Base-by-base conservation (phyloP, 495 filamentous ascomycete genomes). In the Cercophora sp. region DNA sequence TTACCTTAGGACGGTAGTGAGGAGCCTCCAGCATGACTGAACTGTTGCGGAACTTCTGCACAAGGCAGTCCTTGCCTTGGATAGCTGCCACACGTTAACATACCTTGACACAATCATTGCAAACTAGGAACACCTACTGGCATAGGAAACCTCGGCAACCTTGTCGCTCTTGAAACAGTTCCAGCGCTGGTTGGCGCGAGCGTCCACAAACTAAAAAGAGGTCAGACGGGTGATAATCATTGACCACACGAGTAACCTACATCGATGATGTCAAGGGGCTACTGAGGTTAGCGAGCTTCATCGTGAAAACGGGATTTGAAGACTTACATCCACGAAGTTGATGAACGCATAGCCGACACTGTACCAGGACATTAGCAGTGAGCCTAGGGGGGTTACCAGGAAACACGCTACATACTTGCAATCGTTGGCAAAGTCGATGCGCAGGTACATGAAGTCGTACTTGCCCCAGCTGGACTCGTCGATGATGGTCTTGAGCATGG, bases 291-390 rank as follows among this genome's bases (percentile, higher is more conserved):
- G 67, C 13, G 15, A 23, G 39, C 3, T 6, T 36, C 34, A 25
- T 39, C 15, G 11, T n/a, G 22, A 25, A 25, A 18, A 3, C 32
- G 16, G 0, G 20, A 25, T 0, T 20, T 20, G 13, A 8, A 22
- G 20, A 73, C 82, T 79, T 61, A 91, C 85, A 66, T 89, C 82
- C 39, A 81, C 81, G 61, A 98, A 96, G 65, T 98, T 96, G 69
- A 98, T 88, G 71, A 98, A 98, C 0, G 91, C 93, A 75, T 98
- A 98, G 51, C 93, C 93, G 51, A 98, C 93, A 68, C 91, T 96
- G 10, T 5, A 55, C 13, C 26, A 16, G 46, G 58, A 56, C 40
- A 48, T 71, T 64, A 75, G 58, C 68, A 58, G 5, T 2, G 16
- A 54, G 40, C 1, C 10, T 31, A 10, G 2, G 1, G 9, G 22